These are phyloP conservation scores for Tetrapisispora nanseiensis DNA, from an alignment of 805 yeast species.

Conservation along the genomic window DNA sequence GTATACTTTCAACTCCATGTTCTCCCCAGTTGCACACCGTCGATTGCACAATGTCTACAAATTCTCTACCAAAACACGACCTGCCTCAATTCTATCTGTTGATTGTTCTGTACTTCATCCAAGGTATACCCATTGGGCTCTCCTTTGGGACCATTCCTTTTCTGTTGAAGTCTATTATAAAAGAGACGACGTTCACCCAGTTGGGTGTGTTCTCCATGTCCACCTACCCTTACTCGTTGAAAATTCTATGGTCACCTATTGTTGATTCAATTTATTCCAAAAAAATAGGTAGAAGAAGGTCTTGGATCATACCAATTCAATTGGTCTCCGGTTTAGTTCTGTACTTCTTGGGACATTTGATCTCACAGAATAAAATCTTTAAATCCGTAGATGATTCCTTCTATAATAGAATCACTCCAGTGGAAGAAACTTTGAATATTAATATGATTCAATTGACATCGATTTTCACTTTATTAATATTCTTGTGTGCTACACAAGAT, in stretches of 20 bases:
- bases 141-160: conserved; percentile 95
- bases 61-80: conserved; percentile 37
- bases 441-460: conserved; percentile 41
- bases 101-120: conserved; percentile 68
- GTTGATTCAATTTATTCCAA: conserved; percentile 77
- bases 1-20: background rate
- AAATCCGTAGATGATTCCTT: conserved; percentile 27
- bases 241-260: conserved; percentile 89
- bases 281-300: conserved; percentile 67
- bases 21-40: background rate
- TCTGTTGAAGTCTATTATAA: conserved; percentile 53
- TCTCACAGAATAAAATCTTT: conserved; percentile 40
- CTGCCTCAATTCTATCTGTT: conserved; percentile 66
- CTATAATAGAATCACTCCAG: conserved; percentile 9
- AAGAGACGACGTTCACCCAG: conserved; percentile 70
- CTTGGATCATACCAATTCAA: conserved; percentile 95
- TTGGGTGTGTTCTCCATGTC: conserved; percentile 88
- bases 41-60: background rate
- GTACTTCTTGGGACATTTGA: conserved; percentile 45
- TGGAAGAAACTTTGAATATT: conserved; percentile 6
- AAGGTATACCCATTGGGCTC: conserved; percentile 94
- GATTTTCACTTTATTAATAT: conserved; percentile 66
- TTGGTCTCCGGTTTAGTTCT: conserved; percentile 63
- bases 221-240: conserved; percentile 87
- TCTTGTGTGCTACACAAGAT: conserved; percentile 94